phyloP scores from a whole-genome alignment of 225 moss, liverwort and hornwort genomes.

The Marchantia paleacea region DNA sequence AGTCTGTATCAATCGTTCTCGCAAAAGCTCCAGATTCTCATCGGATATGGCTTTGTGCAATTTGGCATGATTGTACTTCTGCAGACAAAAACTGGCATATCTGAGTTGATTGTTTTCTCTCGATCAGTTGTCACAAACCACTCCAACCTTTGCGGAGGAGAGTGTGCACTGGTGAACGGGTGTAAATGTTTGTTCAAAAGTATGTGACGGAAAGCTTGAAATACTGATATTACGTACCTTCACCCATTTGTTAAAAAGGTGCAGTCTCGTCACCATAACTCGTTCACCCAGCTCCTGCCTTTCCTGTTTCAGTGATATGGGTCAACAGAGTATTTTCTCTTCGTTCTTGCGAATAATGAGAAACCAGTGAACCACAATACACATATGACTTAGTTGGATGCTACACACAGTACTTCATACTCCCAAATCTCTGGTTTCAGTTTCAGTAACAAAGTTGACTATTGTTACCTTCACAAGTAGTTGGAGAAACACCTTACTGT shows the following conservation, averaged over 20 bases:
- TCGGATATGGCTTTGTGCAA: constrained; percentile 88
- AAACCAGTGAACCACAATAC: no score
- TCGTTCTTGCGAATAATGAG: no score
- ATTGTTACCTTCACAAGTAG: constrained; percentile 72
- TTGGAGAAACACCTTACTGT: constrained; percentile 79
- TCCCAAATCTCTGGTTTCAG: no score
- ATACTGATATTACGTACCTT: constrained; percentile 48
- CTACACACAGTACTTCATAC: no score
- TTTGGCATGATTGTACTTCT: constrained; percentile 93
- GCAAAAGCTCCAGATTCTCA: constrained; percentile 84
- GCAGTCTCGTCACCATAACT: constrained; percentile 96
- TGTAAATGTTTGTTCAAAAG: background rate
- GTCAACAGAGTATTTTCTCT: background rate
- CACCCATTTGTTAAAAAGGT: constrained; percentile 96
- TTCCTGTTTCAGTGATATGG: constrained; percentile 45
- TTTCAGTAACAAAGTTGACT: background rate
- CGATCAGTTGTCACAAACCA: background rate
- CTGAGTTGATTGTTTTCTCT: background rate
- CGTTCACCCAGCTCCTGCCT: constrained; percentile 92
- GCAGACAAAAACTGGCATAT: constrained; percentile 10
- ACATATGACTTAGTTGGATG: background rate
- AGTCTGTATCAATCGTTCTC: constrained; percentile 85
- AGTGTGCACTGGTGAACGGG: background rate
- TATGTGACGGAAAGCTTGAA: background rate
- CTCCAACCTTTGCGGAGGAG: background rate